Evolutionary conservation across 805 yeast genomes (phyloP), one percentile per base, ranked within the genome.

Genomic region (Saccharomycopsis fermentans): DNA sequence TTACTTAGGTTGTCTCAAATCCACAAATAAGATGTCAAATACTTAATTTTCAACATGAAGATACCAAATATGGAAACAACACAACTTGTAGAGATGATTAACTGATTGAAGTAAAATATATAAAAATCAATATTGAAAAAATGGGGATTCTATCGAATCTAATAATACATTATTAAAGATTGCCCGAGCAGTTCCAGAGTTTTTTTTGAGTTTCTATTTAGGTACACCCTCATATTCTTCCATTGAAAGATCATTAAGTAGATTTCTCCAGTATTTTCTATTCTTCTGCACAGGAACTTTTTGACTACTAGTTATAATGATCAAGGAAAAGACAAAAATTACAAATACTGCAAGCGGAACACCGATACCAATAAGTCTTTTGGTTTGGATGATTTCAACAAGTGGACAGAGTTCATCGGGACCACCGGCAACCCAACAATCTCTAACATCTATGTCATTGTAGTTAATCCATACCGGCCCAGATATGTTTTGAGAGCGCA

Each of bases 391-490:
- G 0, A 78, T 77, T 52, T 73, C 74, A 58, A 79, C 81, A 67
- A 90, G 90, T 0, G 97, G 97, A 68, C 98, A 91, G 35, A 72
- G 67, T 0, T 92, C 84, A 61, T 80, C 76, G 0, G 89, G 81
- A 0, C 96, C 96, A 0, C 96, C 96, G 12, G 80, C 70, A 4
- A 90, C 90, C 91, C 94, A 92, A 67, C 98, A 91, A 57, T 82
- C 79, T 2, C 77, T 71, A 21, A 83, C 82, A 0, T 88, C 79
- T 24, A 92, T 76, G 17, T 91, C 88, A 67, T 92, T 91, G 62
- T 90, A 64, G 70, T 89, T 90, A 3, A 90, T 80, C 97, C 97
- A 91, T 0, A 82, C 73, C 0, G 80, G 79, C 14, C 64, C 69
- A 16, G 61, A 63, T 1, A 65, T 61, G 16, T 70, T 68, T 2